Percentiles rank a stretch among this genome's conserved stretches.
These are phyloP conservation scores for Alisma plantagoaquatica DNA, from an alignment of 106 monocot genomes.

Conservation along the genomic window DNA sequence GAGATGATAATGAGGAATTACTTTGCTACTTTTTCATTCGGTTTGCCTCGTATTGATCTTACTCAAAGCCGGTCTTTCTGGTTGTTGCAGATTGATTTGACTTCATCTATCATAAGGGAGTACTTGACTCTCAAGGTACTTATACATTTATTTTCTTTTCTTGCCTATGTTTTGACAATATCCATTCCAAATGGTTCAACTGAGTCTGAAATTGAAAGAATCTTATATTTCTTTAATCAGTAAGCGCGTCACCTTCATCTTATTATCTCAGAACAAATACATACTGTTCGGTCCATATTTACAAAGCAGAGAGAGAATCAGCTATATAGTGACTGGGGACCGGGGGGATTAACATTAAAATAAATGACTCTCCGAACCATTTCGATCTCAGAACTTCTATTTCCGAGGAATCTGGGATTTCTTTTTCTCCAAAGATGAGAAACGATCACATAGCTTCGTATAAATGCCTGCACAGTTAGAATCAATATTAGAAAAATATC, in stretches of 20 bases:
- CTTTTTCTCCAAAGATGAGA: too few relatives aligned
- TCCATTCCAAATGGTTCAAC: background rate
- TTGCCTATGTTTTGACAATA: background rate
- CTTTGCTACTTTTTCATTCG: background rate
- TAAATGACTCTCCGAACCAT: too few relatives aligned
- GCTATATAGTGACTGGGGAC: background rate
- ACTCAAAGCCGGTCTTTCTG: background rate
- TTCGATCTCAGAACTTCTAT: too few relatives aligned
- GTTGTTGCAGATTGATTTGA: constrained; percentile 63
- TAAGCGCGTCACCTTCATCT: too few relatives aligned
- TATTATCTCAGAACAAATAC: too few relatives aligned
- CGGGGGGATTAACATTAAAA: too few relatives aligned
- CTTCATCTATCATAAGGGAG: constrained; percentile 43
- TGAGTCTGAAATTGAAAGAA: background rate
- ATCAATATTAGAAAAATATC: too few relatives aligned
- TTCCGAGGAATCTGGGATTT: too few relatives aligned
- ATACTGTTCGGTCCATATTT: background rate
- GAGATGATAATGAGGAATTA: background rate
- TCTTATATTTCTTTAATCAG: too few relatives aligned
- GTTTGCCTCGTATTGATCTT: background rate
- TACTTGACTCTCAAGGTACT: constrained; percentile 59
- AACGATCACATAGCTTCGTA: too few relatives aligned
- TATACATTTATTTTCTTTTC: background rate
- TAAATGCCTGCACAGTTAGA: too few relatives aligned
- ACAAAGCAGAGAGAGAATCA: background rate